phyloP scores from a whole-genome alignment of 352 stramenopile genomes.

The Phytopythium montanum region DNA sequence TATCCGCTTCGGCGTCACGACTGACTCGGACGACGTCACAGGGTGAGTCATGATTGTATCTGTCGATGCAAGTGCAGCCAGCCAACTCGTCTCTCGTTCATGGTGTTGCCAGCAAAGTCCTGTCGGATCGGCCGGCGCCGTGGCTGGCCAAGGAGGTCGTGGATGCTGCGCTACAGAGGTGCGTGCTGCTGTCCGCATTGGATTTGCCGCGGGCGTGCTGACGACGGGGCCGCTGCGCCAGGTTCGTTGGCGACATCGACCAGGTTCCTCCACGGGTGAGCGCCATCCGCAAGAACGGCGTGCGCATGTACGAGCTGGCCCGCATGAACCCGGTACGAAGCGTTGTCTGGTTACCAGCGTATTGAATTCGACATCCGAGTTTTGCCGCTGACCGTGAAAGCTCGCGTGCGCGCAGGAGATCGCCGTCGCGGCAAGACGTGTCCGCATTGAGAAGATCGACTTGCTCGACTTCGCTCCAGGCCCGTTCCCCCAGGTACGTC shows the following conservation, averaged over 20 bases:
- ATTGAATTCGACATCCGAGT: not conserved
- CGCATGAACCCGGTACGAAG: conserved; percentile 43
- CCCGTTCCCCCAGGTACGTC: conserved; percentile 54
- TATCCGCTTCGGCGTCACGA: conserved; percentile 77
- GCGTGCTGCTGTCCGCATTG: not conserved
- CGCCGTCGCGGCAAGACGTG: conserved; percentile 48
- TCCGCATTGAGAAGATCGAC: conserved; percentile 63
- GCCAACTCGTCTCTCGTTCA: not conserved
- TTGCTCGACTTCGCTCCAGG: conserved; percentile 44
- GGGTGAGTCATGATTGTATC: conserved; percentile 23
- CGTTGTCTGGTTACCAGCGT: not conserved
- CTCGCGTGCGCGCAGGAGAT: conserved; percentile 29
- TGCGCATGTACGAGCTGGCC: conserved; percentile 75
- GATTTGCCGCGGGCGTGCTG: not conserved
- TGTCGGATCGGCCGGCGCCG: conserved; percentile 43
- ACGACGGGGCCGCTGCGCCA: conserved; percentile 14
- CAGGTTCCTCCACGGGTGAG: conserved; percentile 78
- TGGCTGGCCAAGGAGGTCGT: conserved; percentile 50
- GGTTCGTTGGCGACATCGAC: conserved; percentile 72
- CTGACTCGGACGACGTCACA: conserved; percentile 79
- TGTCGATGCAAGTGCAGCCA: no score
- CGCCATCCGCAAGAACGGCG: conserved; percentile 73
- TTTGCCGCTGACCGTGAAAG: not conserved
- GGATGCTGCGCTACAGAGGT: conserved; percentile 43
- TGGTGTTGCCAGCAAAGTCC: conserved; percentile 27